Conservation (phyloP, 129 eudicot genomes). For the Scalesia atractyloides region DNA sequence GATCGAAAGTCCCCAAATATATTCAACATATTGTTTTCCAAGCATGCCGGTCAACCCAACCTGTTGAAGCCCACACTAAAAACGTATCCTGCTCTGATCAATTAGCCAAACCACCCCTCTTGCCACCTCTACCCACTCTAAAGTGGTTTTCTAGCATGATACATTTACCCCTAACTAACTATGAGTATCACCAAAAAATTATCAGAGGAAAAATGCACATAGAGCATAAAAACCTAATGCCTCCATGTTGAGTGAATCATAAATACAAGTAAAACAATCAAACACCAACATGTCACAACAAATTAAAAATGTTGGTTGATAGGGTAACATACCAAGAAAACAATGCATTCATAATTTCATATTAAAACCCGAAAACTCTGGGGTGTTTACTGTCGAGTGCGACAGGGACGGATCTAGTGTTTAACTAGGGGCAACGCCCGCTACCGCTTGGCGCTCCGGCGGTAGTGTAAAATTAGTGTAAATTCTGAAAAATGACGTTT, state of each 20-base stretch:
- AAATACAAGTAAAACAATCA: too few species aligned
- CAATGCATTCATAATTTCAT: neutral
- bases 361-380: neutral
- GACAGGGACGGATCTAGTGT: too few species aligned
- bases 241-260: too few species aligned
- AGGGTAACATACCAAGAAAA: neutral
- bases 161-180: neutral
- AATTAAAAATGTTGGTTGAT: neutral
- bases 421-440: too few species aligned
- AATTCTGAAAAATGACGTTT: too few species aligned
- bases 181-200: neutral
- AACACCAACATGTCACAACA: neutral
- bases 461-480: too few species aligned
- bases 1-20: neutral
- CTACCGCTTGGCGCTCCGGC: too few species aligned
- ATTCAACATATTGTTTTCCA: neutral
- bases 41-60: neutral
- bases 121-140: neutral
- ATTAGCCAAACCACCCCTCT: neutral
- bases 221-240: too few species aligned
- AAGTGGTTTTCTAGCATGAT: conserved; percentile 2
- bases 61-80: neutral
- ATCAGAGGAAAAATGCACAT: neutral
- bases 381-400: neutral
- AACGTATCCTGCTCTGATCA: neutral